phyloP scores from a whole-genome alignment of 192 early-diverging fungal species.

The Pilobolus umbonatus region DNA sequence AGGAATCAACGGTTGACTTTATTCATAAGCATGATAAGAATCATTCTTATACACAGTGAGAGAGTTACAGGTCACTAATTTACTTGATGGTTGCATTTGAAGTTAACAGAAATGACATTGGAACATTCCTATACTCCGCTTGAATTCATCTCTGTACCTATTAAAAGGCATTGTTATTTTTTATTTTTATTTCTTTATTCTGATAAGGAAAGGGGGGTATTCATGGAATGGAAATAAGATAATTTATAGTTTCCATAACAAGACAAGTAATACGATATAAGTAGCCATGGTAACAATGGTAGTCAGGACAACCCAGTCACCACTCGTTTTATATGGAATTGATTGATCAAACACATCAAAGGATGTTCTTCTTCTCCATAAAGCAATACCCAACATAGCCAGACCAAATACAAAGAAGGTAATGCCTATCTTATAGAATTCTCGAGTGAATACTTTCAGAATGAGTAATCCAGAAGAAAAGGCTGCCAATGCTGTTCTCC shows the following conservation, averaged over 20 bases:
- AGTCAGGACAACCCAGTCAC: slow-evolving; percentile 48
- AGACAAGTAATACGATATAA: slow-evolving; percentile 39
- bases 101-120: too few relatives aligned
- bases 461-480: slow-evolving; percentile 52
- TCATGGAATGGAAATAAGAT: not conserved
- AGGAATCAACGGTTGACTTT: too few relatives aligned
- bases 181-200: slow-evolving; percentile 3
- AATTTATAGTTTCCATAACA: slow-evolving; percentile 29
- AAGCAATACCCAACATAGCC: slow-evolving; percentile 43
- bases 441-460: slow-evolving; percentile 47
- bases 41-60: too few relatives aligned
- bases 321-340: slow-evolving; percentile 50
- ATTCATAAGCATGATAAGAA: too few relatives aligned
- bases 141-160: too few relatives aligned
- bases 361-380: slow-evolving; percentile 37
- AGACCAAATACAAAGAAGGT: slow-evolving; percentile 51
- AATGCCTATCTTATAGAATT: slow-evolving; percentile 53
- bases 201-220: not conserved
- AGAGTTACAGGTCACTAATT: too few relatives aligned
- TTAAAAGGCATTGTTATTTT: not conserved
- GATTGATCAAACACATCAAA: slow-evolving; percentile 51
- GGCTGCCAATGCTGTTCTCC: slow-evolving; percentile 49
- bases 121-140: too few relatives aligned
- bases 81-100: too few relatives aligned
- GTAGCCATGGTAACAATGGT: slow-evolving; percentile 37